phyloP scores from a whole-genome alignment of 257 asterid genomes.

The Jaltomata sinuosa region DNA sequence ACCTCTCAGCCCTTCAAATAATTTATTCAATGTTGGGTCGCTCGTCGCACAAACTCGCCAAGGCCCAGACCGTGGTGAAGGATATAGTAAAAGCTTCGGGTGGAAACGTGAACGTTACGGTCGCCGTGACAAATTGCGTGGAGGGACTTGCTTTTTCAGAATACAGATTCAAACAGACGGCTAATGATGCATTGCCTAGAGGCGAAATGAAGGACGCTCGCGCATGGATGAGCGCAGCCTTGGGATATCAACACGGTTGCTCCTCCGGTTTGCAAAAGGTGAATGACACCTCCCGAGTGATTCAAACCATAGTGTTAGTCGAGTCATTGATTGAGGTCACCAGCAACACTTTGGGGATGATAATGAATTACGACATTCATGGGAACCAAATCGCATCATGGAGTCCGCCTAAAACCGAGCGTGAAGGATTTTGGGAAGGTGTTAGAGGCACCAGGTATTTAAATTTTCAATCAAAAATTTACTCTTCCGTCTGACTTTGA shows the following conservation, averaged over 20 bases:
- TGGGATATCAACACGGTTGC: constrained; percentile 48
- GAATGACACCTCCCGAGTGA: constrained; percentile 34
- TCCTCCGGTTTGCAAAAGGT: constrained; percentile 52
- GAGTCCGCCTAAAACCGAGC: constrained; percentile 29
- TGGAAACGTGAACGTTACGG: constrained; percentile 34
- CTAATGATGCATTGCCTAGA: constrained; percentile 11
- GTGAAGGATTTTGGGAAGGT: constrained; percentile 37
- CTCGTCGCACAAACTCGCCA: constrained; percentile 23
- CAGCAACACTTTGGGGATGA: constrained; percentile 38
- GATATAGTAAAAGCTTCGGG: constrained; percentile 19
- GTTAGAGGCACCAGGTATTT: not conserved
- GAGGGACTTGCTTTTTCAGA: constrained; percentile 33
- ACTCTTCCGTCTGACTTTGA: too few relatives aligned
- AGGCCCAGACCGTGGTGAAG: constrained; percentile 30
- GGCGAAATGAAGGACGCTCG: constrained; percentile 45
- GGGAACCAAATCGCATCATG: constrained; percentile 18
- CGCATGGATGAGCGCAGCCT: constrained; percentile 58
- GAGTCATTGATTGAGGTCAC: constrained; percentile 17
- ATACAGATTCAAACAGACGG: constrained; percentile 21
- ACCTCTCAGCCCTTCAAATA: constrained; percentile 24
- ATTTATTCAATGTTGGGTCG: constrained; percentile 27
- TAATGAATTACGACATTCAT: constrained; percentile 22
- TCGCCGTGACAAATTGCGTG: constrained; percentile 34
- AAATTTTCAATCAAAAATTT: not conserved
- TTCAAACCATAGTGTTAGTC: constrained; percentile 34